Evolutionary conservation across 768 basidiomycete species (phyloP), one percentile per base, ranked within the genome.

Genomic region (Chlorophyllum brunneum): DNA sequence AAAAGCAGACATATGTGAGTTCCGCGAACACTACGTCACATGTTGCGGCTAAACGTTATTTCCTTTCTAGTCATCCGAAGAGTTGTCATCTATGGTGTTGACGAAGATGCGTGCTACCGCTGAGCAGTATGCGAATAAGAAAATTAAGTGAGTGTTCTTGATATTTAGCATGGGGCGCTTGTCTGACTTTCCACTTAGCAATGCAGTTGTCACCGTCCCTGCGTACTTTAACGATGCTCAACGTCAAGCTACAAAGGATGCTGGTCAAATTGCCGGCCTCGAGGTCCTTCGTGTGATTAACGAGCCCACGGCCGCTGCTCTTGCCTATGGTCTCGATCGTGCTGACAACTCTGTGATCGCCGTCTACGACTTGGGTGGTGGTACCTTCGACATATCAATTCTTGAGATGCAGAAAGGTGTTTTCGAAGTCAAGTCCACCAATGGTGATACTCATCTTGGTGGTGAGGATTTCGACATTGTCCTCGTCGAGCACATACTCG

Each of bases 181-280:
- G 23, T 4, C 26, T 46, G 62, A 54, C 48, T n/a, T 47, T 48
- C 33, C 54, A 44, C 45, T 34, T 51, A 90, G 87, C 61, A 84
- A 91, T 48, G 88, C 88, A 23, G 95, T 98, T 61, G 76, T 98
- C 63, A 98, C 95, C 11, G 95, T 98, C 26, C 97, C 95, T 0
- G 95, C 95, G 0, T 98, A 98, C 75, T 99, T 98, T 83, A 99
- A 99, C 68, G 97, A 99, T 66, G 95, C 97, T 16, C 97, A 99
- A 70, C 87, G 97, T 55, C 95, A 98, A 76, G 97, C 97, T 3
- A 99, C 97, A 37, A 97, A 98, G 74, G 86, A 98, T 56, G 94
- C 97, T 48, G 97, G 97, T 64, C 87, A 92, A 67, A 98, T 98
- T 60, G 95, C 97, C 16, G 97, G 97, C 64, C 82, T 98, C 15